Evolutionary conservation across 2,329 filamentous ascomycete species (phyloP).

Genomic region (Aureobasidium sp.): DNA sequence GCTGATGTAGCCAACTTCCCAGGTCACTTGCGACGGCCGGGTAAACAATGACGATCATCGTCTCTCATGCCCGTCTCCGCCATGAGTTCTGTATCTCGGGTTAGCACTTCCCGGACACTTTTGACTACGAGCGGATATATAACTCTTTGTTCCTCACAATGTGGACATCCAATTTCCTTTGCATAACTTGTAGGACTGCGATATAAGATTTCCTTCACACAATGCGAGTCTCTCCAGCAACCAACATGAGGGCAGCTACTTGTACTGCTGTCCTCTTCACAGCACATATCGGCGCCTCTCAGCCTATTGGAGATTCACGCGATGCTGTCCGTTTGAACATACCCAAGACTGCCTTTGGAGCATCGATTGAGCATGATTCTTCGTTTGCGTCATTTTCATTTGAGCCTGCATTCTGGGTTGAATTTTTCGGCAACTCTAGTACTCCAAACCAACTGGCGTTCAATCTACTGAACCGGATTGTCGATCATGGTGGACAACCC

Average conservation of each 20-base stretch:
- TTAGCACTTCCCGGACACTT: background rate
- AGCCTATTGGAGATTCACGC: background rate
- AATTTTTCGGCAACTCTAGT: constrained; percentile 27
- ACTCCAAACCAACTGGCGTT: constrained; percentile 25
- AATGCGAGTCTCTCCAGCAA: background rate
- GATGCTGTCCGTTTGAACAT: background rate
- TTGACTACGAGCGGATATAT: background rate
- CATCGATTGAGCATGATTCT: constrained; percentile 24
- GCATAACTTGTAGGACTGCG: too few relatives aligned
- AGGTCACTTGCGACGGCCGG: background rate
- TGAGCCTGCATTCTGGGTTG: constrained; percentile 29
- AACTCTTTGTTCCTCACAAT: background rate
- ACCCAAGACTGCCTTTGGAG: constrained; percentile 17
- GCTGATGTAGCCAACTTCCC: background rate
- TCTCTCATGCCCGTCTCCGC: background rate
- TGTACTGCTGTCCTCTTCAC: background rate
- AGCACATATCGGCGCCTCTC: background rate
- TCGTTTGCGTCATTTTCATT: constrained; percentile 26
- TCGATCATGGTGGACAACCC: constrained; percentile 25
- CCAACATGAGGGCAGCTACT: background rate
- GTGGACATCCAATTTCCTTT: too few relatives aligned
- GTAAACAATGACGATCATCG: constrained; percentile 1
- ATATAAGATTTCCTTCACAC: background rate
- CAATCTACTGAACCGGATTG: constrained; percentile 22
- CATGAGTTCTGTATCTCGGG: background rate